Conservation (phyloP, 306 rosid species). For the Glycine soja region DNA sequence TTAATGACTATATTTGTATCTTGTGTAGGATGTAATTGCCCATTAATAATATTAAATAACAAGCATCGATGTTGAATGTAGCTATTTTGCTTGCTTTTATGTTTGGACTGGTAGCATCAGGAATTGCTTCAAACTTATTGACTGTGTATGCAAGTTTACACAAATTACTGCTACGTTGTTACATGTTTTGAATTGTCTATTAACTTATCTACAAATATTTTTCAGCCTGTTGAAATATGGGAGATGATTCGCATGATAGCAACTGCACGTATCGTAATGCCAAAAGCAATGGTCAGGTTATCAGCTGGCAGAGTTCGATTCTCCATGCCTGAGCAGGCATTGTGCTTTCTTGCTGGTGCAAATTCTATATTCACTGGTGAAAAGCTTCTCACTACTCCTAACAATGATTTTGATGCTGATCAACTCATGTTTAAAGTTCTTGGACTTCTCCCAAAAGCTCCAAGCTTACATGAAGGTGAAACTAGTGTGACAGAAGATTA, state of each 20-base stretch:
- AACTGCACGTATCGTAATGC: slow-evolving; percentile 90
- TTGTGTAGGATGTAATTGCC: neutral
- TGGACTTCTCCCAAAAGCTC: slow-evolving; percentile 60
- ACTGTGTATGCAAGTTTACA: neutral
- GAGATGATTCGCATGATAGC: slow-evolving; percentile 98
- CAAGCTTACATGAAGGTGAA: slow-evolving; percentile 47
- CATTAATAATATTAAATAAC: neutral
- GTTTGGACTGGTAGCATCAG: too few species aligned
- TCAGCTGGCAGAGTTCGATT: slow-evolving; percentile 96
- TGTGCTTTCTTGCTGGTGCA: slow-evolving; percentile 96
- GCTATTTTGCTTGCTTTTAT: too few species aligned
- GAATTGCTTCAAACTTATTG: neutral
- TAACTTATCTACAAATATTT: neutral
- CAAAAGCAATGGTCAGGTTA: slow-evolving; percentile 92
- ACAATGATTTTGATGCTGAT: slow-evolving; percentile 94
- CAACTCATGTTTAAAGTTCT: slow-evolving; percentile 68
- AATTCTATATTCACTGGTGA: slow-evolving; percentile 98
- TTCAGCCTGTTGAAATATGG: slow-evolving; percentile 98
- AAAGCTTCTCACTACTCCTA: slow-evolving; percentile 91
- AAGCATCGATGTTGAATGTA: neutral
- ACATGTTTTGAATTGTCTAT: slow-evolving; percentile 15
- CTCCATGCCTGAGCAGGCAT: slow-evolving; percentile 94
- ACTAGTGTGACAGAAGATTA: slow-evolving; percentile 40
- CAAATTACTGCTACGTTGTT: slow-evolving; percentile 17
- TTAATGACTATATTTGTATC: slow-evolving; percentile 8